phyloP scores from a whole-genome alignment of 257 asterid species.

The Osmanthus fragrans region DNA sequence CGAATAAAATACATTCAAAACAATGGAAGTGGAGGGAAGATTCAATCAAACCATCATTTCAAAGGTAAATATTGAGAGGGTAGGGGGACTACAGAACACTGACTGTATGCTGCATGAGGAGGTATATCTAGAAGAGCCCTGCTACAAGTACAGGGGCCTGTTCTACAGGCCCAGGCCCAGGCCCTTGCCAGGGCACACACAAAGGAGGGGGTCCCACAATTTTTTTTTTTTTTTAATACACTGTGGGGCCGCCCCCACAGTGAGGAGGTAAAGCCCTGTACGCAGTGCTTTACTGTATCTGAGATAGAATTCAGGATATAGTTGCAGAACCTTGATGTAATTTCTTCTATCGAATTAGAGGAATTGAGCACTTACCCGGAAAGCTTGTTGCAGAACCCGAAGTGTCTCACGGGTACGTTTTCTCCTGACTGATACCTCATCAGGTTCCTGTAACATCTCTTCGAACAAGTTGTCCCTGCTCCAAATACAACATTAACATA shows the following conservation, averaged over 20 bases:
- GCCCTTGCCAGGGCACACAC: no score
- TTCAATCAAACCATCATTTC: background rate
- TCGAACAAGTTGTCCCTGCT: constrained; percentile 86
- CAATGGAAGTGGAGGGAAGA: background rate
- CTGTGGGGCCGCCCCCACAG: no score
- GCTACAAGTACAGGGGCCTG: no score
- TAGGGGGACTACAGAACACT: background rate
- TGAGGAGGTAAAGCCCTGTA: no score
- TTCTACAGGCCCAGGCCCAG: no score
- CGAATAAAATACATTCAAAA: background rate
- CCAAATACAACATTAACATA: constrained; percentile 18
- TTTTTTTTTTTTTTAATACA: no score
- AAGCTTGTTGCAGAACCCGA: constrained; percentile 89
- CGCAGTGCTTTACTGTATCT: no score
- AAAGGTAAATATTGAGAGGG: background rate
- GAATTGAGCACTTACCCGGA: constrained; percentile 56
- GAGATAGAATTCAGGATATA: background rate
- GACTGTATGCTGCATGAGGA: background rate
- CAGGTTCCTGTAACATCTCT: constrained; percentile 97
- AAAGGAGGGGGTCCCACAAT: no score
- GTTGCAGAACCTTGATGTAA: background rate
- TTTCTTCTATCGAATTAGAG: background rate
- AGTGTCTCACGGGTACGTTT: constrained; percentile 90
- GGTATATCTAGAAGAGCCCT: background rate
- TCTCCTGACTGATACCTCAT: constrained; percentile 80